Conservation (phyloP, 352 stramenopile species). For the Halophytophthora batemanensis region DNA sequence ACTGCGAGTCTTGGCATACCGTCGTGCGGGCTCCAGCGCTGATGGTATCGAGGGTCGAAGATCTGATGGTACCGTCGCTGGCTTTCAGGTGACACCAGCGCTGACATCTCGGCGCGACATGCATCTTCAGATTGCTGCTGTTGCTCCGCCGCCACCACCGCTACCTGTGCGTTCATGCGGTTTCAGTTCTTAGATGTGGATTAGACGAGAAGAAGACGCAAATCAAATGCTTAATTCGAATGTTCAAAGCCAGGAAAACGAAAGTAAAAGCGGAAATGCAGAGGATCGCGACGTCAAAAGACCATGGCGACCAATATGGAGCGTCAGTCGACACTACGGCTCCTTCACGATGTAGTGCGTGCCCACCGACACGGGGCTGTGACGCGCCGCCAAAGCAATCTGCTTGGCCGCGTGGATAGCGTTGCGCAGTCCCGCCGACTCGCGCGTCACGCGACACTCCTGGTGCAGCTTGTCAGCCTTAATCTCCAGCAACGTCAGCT, state of each 20-base stretch:
- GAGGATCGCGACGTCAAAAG: too few species aligned
- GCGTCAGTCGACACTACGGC: conserved; percentile 10
- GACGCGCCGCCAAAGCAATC: conserved; percentile 80
- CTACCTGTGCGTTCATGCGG: too few species aligned
- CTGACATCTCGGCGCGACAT: conserved; percentile 47
- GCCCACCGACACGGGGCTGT: conserved; percentile 81
- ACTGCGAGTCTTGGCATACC: conserved; percentile 15
- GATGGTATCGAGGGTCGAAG: conserved; percentile 17
- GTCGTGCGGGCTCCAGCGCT: conserved; percentile 40
- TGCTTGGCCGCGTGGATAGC: conserved; percentile 81
- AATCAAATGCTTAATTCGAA: too few species aligned
- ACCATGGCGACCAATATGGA: too few species aligned
- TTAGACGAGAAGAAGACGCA: too few species aligned
- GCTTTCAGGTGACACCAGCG: conserved; percentile 25
- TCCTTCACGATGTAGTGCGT: conserved; percentile 88
- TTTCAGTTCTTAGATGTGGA: too few species aligned
- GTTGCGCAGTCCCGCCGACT: conserved; percentile 87
- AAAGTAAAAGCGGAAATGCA: too few species aligned
- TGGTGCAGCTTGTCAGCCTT: conserved; percentile 80
- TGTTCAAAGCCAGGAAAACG: too few species aligned
- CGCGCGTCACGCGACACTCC: conserved; percentile 52
- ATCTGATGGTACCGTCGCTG: conserved; percentile 8
- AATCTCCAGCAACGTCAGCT: conserved; percentile 72
- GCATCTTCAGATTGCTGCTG: conserved; percentile 1
- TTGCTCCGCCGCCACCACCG: not conserved